phyloP scores from a whole-genome alignment of 805 yeast species.

The Starmerella gropengiesseri region DNA sequence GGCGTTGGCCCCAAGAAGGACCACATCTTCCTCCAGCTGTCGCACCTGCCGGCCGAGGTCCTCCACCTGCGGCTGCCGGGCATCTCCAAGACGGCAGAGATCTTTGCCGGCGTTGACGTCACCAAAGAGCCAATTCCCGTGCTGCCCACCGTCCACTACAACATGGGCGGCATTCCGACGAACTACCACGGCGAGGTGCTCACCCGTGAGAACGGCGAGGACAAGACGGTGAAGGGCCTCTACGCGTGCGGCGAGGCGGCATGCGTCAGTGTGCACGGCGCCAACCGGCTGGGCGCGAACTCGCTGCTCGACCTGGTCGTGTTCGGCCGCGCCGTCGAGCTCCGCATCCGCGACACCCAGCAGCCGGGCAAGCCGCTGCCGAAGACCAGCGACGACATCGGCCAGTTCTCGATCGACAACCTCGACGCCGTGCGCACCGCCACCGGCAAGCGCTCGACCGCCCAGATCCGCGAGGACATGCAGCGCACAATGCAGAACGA shows the following conservation, averaged over 20 bases:
- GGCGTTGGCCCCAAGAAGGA: conserved; percentile 97
- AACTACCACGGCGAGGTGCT: conserved; percentile 93
- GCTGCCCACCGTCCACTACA: conserved; percentile 95
- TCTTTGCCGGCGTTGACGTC: conserved; percentile 98
- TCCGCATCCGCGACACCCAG: conserved; percentile 73
- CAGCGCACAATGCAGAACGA: conserved; percentile 94
- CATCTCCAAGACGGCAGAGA: conserved; percentile 96
- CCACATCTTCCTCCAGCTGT: conserved; percentile 88
- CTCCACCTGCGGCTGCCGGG: conserved; percentile 95
- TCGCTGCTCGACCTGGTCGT: conserved; percentile 92
- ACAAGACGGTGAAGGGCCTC: conserved; percentile 82
- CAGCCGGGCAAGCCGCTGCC: conserved; percentile 82
- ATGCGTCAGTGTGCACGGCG: conserved; percentile 98
- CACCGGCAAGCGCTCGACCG: conserved; percentile 68
- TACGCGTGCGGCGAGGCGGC: conserved; percentile 99
- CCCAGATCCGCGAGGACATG: conserved; percentile 83
- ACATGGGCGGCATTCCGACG: conserved; percentile 99
- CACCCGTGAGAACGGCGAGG: conserved; percentile 79
- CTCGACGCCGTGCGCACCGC: conserved; percentile 83
- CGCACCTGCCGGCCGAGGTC: conserved; percentile 86
- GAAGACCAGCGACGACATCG: conserved; percentile 74
- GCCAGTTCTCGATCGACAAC: conserved; percentile 80
- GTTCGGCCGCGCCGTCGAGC: conserved; percentile 96
- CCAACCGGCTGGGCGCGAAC: conserved; percentile 98
- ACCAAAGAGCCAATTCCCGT: conserved; percentile 99